Percentiles rank a stretch among this genome's conserved stretches.
Evolutionary conservation across 768 basidiomycete genomes (phyloP).

Genomic region (Suillus subluteus): DNA sequence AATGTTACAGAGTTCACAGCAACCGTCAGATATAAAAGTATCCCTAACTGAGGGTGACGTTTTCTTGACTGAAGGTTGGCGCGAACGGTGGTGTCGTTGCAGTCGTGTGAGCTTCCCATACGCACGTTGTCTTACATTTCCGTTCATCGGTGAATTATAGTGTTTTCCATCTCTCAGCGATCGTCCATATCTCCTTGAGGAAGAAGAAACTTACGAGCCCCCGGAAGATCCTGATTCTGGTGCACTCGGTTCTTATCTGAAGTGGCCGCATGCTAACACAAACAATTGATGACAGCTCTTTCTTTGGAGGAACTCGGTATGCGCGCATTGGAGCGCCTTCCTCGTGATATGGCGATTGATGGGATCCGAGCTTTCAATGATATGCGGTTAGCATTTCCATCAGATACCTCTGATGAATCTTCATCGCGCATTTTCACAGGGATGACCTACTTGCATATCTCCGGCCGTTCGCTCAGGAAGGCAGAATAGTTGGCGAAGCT

Average conservation of each 20-base stretch:
- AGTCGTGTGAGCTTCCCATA: conserved; percentile 45
- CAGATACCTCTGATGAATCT: conserved; percentile 5
- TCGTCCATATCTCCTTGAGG: conserved; percentile 66
- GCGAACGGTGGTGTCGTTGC: conserved; percentile 82
- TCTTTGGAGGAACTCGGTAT: conserved; percentile 85
- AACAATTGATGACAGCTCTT: conserved; percentile 47
- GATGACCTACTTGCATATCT: conserved; percentile 74
- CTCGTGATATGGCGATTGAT: conserved; percentile 81
- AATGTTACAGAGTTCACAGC: conserved; percentile 39
- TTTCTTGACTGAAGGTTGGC: conserved; percentile 75
- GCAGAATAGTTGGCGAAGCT: conserved; percentile 70
- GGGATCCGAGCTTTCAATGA: conserved; percentile 84
- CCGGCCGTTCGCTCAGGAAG: conserved; percentile 78
- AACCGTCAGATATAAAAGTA: conserved; percentile 16
- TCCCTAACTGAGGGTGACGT: conserved; percentile 67
- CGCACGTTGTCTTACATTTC: conserved; percentile 3
- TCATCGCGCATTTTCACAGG: conserved; percentile 38
- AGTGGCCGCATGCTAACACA: not conserved
- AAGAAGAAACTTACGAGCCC: conserved; percentile 84
- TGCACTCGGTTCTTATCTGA: conserved; percentile 25
- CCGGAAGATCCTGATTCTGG: conserved; percentile 88
- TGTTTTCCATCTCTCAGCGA: conserved; percentile 59
- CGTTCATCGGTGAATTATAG: conserved; percentile 38
- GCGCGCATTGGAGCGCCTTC: conserved; percentile 72
- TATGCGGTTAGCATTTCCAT: conserved; percentile 61